A percentile compares a stretch with the other conserved stretches of the same genome.
Evolutionary conservation across 2,329 filamentous ascomycete genomes (phyloP).

Genomic region (Monascus ruber): DNA sequence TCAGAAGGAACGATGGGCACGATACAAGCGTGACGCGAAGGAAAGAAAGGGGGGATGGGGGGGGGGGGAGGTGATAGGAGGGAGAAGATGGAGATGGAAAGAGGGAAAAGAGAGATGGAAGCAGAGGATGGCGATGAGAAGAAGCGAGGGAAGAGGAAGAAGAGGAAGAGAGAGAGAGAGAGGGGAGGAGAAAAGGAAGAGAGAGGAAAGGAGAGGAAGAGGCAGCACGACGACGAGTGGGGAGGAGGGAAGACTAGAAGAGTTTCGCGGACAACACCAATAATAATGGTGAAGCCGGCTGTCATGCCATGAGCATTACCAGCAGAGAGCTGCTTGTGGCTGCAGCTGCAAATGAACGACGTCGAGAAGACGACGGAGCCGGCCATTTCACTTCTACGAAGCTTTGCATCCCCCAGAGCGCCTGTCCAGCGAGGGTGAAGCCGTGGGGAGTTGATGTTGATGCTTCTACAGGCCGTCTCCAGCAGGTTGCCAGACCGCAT

Average conservation of each 20-base stretch:
- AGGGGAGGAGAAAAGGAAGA: constrained; percentile 5
- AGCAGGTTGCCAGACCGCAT: no score
- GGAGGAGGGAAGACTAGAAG: neutral
- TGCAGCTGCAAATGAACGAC: no score
- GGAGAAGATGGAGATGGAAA: constrained; percentile 8
- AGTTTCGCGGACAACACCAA: no score
- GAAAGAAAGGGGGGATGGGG: neutral
- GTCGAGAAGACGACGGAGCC: no score
- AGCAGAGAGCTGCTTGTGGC: no score
- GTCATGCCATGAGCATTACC: no score
- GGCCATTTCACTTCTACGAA: no score
- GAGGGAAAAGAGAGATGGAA: constrained; percentile 11
- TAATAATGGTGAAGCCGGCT: no score
- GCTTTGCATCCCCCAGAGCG: no score
- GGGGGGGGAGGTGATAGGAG: constrained; percentile 20
- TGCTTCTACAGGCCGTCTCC: no score
- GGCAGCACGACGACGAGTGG: constrained; percentile 2
- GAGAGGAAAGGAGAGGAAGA: constrained; percentile 10
- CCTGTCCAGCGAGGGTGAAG: no score
- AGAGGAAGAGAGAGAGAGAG: constrained; percentile 11
- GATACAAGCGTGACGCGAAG: neutral
- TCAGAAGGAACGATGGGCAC: constrained; percentile 33
- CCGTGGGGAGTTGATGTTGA: no score
- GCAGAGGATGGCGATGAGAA: constrained; percentile 6
- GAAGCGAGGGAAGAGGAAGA: neutral